phyloP scores from a whole-genome alignment of 2,329 filamentous ascomycete species.

The Elsinoe arachidis region DNA sequence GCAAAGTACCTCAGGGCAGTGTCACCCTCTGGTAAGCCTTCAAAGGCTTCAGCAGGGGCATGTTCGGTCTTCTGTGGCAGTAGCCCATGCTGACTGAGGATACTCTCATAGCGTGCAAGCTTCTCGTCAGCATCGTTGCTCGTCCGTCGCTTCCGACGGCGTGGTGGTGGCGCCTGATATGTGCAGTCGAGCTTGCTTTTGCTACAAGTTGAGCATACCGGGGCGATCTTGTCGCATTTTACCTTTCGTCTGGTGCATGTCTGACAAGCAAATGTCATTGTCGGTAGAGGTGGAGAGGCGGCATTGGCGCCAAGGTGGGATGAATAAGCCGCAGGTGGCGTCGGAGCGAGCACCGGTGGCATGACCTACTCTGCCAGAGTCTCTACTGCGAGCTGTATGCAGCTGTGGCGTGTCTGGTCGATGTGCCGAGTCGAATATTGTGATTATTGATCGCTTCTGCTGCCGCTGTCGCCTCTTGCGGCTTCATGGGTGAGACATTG shows the following conservation, averaged over 20 bases:
- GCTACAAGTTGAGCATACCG: conserved; percentile 28
- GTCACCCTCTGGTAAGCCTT: background rate
- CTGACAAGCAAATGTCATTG: conserved; percentile 21
- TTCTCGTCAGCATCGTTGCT: conserved; percentile 28
- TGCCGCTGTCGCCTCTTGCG: background rate
- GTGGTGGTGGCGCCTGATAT: conserved; percentile 34
- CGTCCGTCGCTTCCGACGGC: conserved; percentile 32
- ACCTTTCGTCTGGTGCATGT: conserved; percentile 32
- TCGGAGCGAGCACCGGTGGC: background rate
- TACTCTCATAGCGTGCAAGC: conserved; percentile 34
- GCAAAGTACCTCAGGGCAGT: background rate
- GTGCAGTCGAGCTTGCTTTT: conserved; percentile 31
- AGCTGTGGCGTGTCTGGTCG: too few relatives aligned
- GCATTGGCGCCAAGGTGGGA: conserved; percentile 1
- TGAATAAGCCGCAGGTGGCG: background rate
- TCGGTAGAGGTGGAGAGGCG: background rate
- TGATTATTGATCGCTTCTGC: background rate
- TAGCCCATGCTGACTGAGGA: conserved; percentile 31
- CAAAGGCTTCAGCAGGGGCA: background rate
- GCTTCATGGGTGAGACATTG: background rate
- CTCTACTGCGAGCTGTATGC: too few relatives aligned
- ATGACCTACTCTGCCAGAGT: background rate
- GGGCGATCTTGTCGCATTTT: conserved; percentile 31
- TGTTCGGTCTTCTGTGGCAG: conserved; percentile 17
- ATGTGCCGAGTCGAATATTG: background rate